A percentile compares a stretch with the other conserved stretches of the same genome.
phyloP scores from a whole-genome alignment of 2,329 filamentous ascomycete genomes.

The Fusarium azukiicola region DNA sequence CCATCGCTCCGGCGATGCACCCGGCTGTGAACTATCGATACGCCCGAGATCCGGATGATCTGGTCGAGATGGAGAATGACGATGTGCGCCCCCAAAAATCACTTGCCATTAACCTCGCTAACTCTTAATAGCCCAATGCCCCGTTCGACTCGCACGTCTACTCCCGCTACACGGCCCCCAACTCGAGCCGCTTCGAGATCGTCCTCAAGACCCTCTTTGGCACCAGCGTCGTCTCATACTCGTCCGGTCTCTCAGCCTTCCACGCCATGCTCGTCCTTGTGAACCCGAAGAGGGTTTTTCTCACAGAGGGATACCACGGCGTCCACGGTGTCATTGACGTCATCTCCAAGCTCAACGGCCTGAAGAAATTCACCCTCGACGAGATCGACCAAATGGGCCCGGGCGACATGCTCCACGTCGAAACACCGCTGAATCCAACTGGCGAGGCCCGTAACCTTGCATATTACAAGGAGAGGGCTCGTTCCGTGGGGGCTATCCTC shows the following conservation, averaged over 20 bases:
- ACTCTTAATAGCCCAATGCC: not conserved
- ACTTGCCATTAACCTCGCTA: not conserved
- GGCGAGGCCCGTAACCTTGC: not conserved
- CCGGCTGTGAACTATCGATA: not conserved
- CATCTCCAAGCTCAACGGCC: not conserved
- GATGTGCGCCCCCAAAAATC: not conserved
- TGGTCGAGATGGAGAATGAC: conserved; percentile 10
- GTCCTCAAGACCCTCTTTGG: not conserved
- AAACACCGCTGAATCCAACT: not conserved
- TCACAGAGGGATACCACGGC: not conserved
- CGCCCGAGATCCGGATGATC: not conserved
- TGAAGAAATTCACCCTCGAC: not conserved
- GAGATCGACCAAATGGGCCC: not conserved
- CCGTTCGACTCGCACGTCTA: not conserved
- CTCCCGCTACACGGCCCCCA: not conserved
- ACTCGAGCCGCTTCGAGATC: not conserved
- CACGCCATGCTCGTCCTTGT: not conserved
- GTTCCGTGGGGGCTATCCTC: not conserved
- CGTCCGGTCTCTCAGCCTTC: not conserved
- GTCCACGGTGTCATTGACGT: not conserved
- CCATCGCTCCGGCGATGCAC: conserved; percentile 7
- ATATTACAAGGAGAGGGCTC: not conserved
- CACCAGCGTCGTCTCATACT: conserved; percentile 1
- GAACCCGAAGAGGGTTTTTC: not conserved
- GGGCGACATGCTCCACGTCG: not conserved